Evolutionary conservation across 768 basidiomycete genomes (phyloP), one percentile per base, ranked within the genome.

Genomic region (Rhodotorula sphaerocarpa): DNA sequence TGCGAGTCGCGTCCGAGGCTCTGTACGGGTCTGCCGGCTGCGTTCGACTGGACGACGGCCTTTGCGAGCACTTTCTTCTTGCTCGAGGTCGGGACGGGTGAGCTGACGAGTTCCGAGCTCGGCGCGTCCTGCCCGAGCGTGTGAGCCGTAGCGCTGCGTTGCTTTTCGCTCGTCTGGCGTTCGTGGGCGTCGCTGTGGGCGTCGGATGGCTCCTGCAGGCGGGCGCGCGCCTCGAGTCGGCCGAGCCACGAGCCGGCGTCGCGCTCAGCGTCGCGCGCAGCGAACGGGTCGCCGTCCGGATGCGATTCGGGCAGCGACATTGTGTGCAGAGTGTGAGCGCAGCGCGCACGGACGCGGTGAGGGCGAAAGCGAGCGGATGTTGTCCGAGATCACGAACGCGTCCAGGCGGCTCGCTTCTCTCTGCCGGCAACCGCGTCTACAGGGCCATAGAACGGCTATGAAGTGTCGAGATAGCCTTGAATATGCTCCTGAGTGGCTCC

Each of bases 281-380:
- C 67, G 57, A 69, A 69, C 2, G 67, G 67, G 54, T 69, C 63
- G 5, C 67, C 67, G 48, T 69, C 67, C 1, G 67, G 67, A 30
- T 69, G 67, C 5, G 21, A 27, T 44, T 65, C 63, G 25, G 63
- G 63, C 0, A 65, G 44, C 2, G 57, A 33, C 62, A 65, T 51
- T 25, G 5, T 28, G 25, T 47, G 14, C 11, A 3, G 2, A 0
- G 39, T 6, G 36, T 9, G 16, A 20, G 27, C 3, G 28, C 23
- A 7, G 27, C 0, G 20, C n/a, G 46, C 39, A 39, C 20, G 9
- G 25, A 36, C 31, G n/a, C n/a, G n/a, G n/a, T n/a, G n/a, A n/a
- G n/a, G n/a, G n/a, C n/a, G n/a, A n/a, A n/a, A n/a, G n/a, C n/a
- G n/a, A n/a, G n/a, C n/a, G n/a, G n/a, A n/a, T n/a, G n/a, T n/a